These are phyloP conservation scores for Neonectria ditissima DNA, from an alignment of 2,329 filamentous ascomycete species.

Conservation along the genomic window DNA sequence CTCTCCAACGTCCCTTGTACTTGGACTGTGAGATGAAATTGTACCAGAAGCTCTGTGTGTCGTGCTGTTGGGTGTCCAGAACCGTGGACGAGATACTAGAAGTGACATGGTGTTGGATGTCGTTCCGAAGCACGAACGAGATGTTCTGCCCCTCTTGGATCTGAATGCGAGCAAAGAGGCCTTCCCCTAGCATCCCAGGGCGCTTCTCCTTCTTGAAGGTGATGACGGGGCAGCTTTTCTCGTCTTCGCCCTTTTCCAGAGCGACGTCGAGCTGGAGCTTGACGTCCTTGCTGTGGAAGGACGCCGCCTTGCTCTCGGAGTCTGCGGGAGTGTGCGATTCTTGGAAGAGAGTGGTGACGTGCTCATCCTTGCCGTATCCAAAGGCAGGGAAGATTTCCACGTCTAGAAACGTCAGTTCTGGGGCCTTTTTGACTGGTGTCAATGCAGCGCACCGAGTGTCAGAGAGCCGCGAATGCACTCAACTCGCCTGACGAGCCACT, in stretches of 20 bases:
- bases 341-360: conserved; percentile 68
- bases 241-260: conserved; percentile 65
- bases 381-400: conserved; percentile 80
- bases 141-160: conserved; percentile 75
- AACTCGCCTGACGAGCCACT: conserved; percentile 77
- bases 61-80: conserved; percentile 73
- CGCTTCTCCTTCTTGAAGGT: conserved; percentile 66
- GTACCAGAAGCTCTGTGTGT: conserved; percentile 78
- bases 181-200: conserved; percentile 68
- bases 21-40: conserved; percentile 78
- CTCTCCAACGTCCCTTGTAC: conserved; percentile 79
- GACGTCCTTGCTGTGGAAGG: conserved; percentile 69
- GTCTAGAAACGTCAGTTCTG: conserved; percentile 52
- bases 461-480: conserved; percentile 78
- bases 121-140: conserved; percentile 76
- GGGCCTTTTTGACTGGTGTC: background rate
- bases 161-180: conserved; percentile 69
- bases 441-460: conserved; percentile 61
- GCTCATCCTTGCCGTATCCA: conserved; percentile 73
- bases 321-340: conserved; percentile 54
- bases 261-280: conserved; percentile 76
- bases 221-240: conserved; percentile 62
- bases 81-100: conserved; percentile 67
- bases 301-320: conserved; percentile 68
- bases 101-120: conserved; percentile 68